Base-by-base conservation (phyloP, 1,139 yeast species). In the Tardiomyces depauwii region DNA sequence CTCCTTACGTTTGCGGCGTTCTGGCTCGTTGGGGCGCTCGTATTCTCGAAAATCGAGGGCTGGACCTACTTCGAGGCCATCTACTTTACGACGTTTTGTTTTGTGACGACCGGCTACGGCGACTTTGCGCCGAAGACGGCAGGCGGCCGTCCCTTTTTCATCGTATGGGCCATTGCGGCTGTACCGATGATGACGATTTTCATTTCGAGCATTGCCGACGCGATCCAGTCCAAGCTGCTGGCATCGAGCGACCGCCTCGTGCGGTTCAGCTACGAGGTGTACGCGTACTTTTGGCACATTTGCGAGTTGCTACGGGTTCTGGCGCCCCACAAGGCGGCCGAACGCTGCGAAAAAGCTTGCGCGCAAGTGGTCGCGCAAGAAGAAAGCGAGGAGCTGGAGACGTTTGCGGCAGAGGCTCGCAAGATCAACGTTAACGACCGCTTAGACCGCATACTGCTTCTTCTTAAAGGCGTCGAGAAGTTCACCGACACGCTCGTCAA, bases 141-240 rank as follows among this genome's bases (percentile, higher is more conserved):
- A 1, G 78, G 84, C 7, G 94, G 94, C 0, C 66, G 84, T 42
- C 75, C 81, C 0, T 78, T 86, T 54, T 87, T 86, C 57, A 78
- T 84, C 11, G 63, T 77, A 2, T 87, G 95, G 95, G 82, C 89
- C 0, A 62, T 86, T 19, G 69, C 78, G 6, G 95, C 95, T 0
- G 82, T 87, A 14, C 96, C 96, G 0, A 68, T 86, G 49, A 86
- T 87, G 93, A 83, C 95, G 0, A 80, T 82, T 16, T 68, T 87
- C 44, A 78, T 87, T 36, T 81, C 91, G 1, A 78, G 78, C 47
- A 66, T 82, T 42, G 85, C 89, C 49, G 93, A 83, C 55, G 65
- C 77, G 6, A 52, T 83, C 33, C 80, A 72, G 57, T 41, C 40
- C 16, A 40, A 27, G 14, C 42, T 47, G 32, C 43, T 44, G 9